Conservation (phyloP, 495 filamentous ascomycete genomes). For the Aspergillus diversus region DNA sequence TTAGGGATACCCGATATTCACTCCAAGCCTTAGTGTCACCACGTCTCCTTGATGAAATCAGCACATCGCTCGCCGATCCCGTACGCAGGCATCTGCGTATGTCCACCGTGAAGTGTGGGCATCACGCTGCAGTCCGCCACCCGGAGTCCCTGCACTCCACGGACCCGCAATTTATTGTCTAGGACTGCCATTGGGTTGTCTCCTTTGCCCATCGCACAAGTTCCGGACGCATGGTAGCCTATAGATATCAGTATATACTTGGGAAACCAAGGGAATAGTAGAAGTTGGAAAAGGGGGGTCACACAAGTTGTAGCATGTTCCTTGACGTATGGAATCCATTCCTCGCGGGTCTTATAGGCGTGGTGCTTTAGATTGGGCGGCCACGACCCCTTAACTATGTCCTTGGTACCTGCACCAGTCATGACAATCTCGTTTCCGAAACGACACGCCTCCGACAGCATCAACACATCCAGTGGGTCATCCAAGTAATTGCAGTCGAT, state of each 20-base stretch:
- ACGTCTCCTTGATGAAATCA: slow-evolving; percentile 55
- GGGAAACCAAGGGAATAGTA: not conserved
- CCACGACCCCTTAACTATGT: slow-evolving; percentile 60
- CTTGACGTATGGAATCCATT: slow-evolving; percentile 53
- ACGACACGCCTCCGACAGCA: slow-evolving; percentile 52
- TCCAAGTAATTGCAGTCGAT: slow-evolving; percentile 55
- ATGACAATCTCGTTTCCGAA: slow-evolving; percentile 59
- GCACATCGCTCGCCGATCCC: slow-evolving; percentile 63
- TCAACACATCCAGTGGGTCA: slow-evolving; percentile 51
- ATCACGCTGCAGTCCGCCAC: slow-evolving; percentile 63
- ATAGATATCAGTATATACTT: slow-evolving; percentile 17
- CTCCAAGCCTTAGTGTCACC: slow-evolving; percentile 13
- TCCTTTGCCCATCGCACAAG: slow-evolving; percentile 56
- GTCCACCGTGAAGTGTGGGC: slow-evolving; percentile 57
- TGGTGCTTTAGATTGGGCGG: slow-evolving; percentile 49
- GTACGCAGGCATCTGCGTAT: slow-evolving; percentile 63
- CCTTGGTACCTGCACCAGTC: slow-evolving; percentile 54
- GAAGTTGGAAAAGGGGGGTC: slow-evolving; percentile 13
- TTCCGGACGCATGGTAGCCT: slow-evolving; percentile 57
- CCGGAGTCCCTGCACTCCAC: slow-evolving; percentile 53
- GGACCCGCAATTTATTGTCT: slow-evolving; percentile 55
- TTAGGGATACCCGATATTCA: too few relatives aligned
- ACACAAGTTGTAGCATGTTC: slow-evolving; percentile 57
- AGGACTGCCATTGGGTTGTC: slow-evolving; percentile 55
- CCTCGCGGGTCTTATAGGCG: slow-evolving; percentile 48